Evolutionary conservation across 495 filamentous ascomycete species (phyloP), one percentile per base, ranked within the genome.

Genomic region (Bryoglossum gracile): DNA sequence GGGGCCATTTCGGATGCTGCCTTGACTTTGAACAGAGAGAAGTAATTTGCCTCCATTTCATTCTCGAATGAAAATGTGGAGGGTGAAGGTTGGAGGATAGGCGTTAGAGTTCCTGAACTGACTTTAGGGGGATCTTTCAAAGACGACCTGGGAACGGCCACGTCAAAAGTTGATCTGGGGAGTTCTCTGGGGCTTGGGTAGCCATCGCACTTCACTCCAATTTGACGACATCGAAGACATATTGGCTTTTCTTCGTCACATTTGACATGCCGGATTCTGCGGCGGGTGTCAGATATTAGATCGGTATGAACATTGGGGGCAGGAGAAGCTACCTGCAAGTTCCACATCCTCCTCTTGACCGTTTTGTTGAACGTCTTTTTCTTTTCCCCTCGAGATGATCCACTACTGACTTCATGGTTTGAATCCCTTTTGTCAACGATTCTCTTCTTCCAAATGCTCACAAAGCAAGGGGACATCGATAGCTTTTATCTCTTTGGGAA

Each of bases 201-300:
- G 41, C 73, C 73, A n/a, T 59, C 56, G 55, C 73, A 76, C n/a
- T 50, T 47, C 47, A 66, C 71, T 48, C 65, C 70, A 17, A 68
- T 69, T 19, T 67, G 65, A n/a, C 72, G 57, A 52, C 80, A 84
- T 23, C 75, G 73, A 28, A 63, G 59, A 54, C 79, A 84, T 2
- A 50, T 50, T 3, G 80, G 79, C 38, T 72, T 76, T 51, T 64
- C 64, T 56, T 84, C 80, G 59, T 77, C 80, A 61, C 80, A 84
- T 63, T 83, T 82, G 19, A 84, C 79, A 48, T 70, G 69, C 33
- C 80, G 67, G 34, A 73, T 72, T 55, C 80, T 82, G 48, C 32
- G 33, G 17, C 5, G 28, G 51, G 46, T 24, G 48, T 46, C 23
- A 46, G 43, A 35, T 18, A 37, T 35, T 48, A 52, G 54, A 48